Evolutionary conservation across 2,329 filamentous ascomycete species (phyloP).

Genomic region (Allantophomopsis cytisporea): DNA sequence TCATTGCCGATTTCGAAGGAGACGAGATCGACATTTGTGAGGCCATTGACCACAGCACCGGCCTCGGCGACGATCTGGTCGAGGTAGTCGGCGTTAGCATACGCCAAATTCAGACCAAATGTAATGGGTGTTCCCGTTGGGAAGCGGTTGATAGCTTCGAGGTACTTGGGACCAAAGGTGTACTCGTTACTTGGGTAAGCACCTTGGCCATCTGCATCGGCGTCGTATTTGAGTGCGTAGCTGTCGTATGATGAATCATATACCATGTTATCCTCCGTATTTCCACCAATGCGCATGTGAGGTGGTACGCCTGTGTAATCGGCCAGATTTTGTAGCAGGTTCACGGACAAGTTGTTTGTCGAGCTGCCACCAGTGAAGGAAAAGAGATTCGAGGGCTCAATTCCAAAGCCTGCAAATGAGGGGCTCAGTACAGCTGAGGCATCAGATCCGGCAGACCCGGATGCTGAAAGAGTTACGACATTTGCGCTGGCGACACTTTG

Average conservation of each 20-base stretch:
- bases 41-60: neutral
- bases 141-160: neutral
- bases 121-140: constrained; percentile 1
- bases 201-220: neutral
- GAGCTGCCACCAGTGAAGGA: neutral
- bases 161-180: neutral
- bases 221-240: neutral
- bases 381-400: too few species aligned
- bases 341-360: neutral
- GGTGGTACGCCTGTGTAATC: neutral
- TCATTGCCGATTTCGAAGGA: neutral
- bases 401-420: too few species aligned
- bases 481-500: too few species aligned
- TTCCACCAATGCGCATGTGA: constrained; percentile 1
- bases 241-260: neutral
- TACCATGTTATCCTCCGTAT: neutral
- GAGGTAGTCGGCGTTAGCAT: neutral
- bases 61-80: neutral
- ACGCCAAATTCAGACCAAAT: constrained; percentile 1
- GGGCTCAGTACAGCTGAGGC: too few species aligned
- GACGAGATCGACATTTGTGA: neutral
- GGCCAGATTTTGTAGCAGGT: neutral
- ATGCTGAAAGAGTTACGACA: too few species aligned
- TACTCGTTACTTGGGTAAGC: neutral
- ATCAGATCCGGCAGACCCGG: too few species aligned